Conservation (phyloP, 2,329 filamentous ascomycete species). For the Sporothrix mexicana region DNA sequence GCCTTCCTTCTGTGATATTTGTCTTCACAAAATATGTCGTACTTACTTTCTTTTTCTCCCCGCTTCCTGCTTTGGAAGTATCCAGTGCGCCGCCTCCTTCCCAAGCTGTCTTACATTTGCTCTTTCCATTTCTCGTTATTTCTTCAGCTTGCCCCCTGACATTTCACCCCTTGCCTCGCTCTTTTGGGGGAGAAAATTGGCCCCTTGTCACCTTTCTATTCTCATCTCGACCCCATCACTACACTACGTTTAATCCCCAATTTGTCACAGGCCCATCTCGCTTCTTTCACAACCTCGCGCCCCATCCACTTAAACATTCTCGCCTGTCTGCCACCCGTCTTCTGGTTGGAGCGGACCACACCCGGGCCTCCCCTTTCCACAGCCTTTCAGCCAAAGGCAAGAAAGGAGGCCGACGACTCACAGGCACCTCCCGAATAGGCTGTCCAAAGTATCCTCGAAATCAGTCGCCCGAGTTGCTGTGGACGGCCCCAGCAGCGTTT, state of each 20-base stretch:
- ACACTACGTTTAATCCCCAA: neutral
- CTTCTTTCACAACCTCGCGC: neutral
- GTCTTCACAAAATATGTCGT: slow-evolving; percentile 15
- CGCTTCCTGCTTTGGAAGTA: neutral
- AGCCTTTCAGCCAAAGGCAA: neutral
- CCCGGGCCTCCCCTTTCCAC: slow-evolving; percentile 1
- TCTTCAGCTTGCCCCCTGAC: neutral
- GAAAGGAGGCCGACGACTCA: neutral
- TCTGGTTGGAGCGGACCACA: slow-evolving; percentile 30
- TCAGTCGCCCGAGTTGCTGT: neutral
- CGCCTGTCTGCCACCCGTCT: neutral
- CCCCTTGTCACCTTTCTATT: neutral
- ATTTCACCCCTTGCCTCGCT: slow-evolving; percentile 1
- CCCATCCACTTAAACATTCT: slow-evolving; percentile 13
- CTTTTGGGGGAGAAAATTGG: too few relatives aligned
- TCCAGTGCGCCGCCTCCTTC: neutral
- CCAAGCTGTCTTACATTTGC: slow-evolving; percentile 11
- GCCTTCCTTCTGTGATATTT: slow-evolving; percentile 4
- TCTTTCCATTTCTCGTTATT: slow-evolving; percentile 9
- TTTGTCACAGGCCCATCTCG: neutral
- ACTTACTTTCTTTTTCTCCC: slow-evolving; percentile 4
- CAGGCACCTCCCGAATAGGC: neutral
- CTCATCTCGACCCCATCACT: neutral
- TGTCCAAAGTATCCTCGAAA: neutral
- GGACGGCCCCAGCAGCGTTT: slow-evolving; percentile 2